Evolutionary conservation across 2,329 filamentous ascomycete genomes (phyloP), one percentile per base, ranked within the genome.

Genomic region (Curvularia spicifera): DNA sequence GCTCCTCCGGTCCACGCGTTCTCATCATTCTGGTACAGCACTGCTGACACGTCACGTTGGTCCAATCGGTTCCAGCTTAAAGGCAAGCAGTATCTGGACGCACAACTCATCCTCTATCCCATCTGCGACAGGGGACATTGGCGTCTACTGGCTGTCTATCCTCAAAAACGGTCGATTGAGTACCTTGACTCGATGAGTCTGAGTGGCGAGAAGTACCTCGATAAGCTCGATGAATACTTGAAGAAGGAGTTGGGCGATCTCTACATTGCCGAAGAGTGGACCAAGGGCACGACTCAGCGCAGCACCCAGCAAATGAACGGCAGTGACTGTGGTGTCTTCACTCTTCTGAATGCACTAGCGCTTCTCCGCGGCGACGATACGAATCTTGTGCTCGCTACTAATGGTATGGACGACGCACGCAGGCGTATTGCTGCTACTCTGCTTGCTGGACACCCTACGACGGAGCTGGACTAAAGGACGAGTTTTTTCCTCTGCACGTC

Each of bases 261-360:
- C 5, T 92, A 84, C 67, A 70, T 81, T 2, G 78, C 79, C 13
- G 76, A 78, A 1, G 87, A 90, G 40, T 93, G 90, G 90, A 79
- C 73, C 24, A 78, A 81, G 1, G 77, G 84, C 7, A 71, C 76
- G n/a, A 80, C 83, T 44, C 70, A 73, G 53, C 73, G 76, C 15
- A 85, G 84, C 35, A 82, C 63, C 4, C 48, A 53, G 2, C 90
- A 93, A 73, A 80, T 78, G 26, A 93, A 93, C 69, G 83, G 83
- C 1, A 86, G 84, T 69, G 91, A 93, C 71, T 93, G 91, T 65
- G 91, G 91, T n/a, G 85, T 92, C 3, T 91, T 91, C 71, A 85
- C 88, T 13, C 86, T 91, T 64, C 85, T 90, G 18, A 94, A 93
- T 69, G 87, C 85, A 15, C 83, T 91, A 47, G 90, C 87, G 54